Evolutionary conservation across 2,329 filamentous ascomycete genomes (phyloP), one percentile per base, ranked within the genome.

Genomic region (Emergomyces africanus): DNA sequence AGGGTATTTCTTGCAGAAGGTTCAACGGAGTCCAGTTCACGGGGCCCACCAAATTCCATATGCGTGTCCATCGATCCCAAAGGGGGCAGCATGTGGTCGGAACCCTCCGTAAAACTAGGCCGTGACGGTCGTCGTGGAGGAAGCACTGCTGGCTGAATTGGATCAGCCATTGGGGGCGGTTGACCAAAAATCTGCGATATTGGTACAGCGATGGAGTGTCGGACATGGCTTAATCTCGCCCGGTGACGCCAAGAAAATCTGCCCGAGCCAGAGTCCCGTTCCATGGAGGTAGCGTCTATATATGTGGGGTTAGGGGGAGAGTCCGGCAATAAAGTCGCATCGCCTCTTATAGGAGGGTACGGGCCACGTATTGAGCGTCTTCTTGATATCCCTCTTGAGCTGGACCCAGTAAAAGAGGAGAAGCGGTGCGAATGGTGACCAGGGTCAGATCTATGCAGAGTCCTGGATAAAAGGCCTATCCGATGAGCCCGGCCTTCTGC

Each of bases 401-500:
- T 65, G 28, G 75, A 61, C 8, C 69, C 72, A 56, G 69, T 70
- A 61, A 77, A 74, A 2, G 75, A 70, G 48, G 73, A 73, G 42
- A 75, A 74, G 4, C 73, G 60, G 62, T 70, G 59, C 64, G 71
- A 59, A 70, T 67, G 50, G 20, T 54, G 50, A 20, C 66, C 61
- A 18, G 66, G 64, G 59, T 72, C 72, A 1, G 71, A 68, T 58
- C 73, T 69, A 48, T 71, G 67, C 23, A 69, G 61, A 23, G 71
- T 66, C 59, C 74, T 71, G 48, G 71, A 71, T 15, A 75, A 69
- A 18, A 75, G 64, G 20, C 75, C 74, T 63, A 73, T 70, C 35
- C 76, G 72, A 64, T 76, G 71, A 41, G 75, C 74, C 57, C 71
- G 72, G 5, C 75, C 75, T 63, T 78, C 75, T 18, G 71, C 75